Evolutionary conservation across 257 asterid genomes (phyloP), one percentile per base, ranked within the genome.

Genomic region (Solanum bulbocastanum): DNA sequence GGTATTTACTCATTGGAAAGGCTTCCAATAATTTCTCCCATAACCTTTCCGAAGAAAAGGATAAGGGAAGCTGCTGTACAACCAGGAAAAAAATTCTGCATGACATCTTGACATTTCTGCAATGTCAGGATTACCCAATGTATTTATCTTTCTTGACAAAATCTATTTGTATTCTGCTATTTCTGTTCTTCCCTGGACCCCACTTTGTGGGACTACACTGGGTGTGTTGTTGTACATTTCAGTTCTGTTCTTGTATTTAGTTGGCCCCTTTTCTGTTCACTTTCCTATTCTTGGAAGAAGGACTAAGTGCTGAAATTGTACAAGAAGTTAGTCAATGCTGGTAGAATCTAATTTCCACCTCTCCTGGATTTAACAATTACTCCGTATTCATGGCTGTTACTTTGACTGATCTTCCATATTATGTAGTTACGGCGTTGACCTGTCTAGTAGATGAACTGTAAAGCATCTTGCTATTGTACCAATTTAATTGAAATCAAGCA

Each of bases 111-210:
- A 95, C 93, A 93, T 89, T 90, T 90, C 91, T 88, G 92, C 91
- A 73, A 96, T 96, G 99, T 95, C 98, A 89, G 99, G 98, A 90
- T 91, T 95, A 89, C 94, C 93, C 88, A 96, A 96, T 92, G 99
- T 96, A 96, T 62, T 86, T 84, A 73, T 88, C 90, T 89, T 83
- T 88, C 94, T 86, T 18, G 30, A 32, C 32, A 81, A 81, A 52
- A 30, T 16, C 22, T 18, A 46, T 49, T 5, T 30, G 68, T 81
- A 30, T 81, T 18, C 37, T 81, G 42, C 22, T 81, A 81, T 81
- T 81, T 49, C 68, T 18, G 69, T 81, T 46, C 27, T 81, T 13
- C 71, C 71, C 3, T 62, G 32, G 32, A 62, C 7, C 71, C 14
- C 16, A 23, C 71, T 62, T n/a, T 62, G 71, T 62, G 71, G 71